phyloP scores from a whole-genome alignment of 164 flowering plant genomes.

The Sextonia rubra region DNA sequence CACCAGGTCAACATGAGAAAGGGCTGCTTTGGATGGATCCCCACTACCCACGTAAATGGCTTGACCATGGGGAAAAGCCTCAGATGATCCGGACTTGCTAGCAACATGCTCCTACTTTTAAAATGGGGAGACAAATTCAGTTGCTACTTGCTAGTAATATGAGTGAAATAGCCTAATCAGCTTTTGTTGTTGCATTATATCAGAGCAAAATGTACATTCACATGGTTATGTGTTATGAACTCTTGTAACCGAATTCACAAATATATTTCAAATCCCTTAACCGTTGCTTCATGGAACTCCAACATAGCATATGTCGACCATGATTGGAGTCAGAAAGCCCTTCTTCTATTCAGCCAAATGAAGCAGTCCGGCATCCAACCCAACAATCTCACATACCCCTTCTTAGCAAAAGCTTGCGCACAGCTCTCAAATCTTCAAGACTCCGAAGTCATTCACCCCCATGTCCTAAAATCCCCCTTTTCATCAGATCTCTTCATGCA shows the following conservation, averaged over 20 bases:
- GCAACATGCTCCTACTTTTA: too few species aligned
- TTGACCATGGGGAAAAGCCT: too few species aligned
- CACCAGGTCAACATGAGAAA: too few species aligned
- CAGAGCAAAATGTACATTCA: too few species aligned
- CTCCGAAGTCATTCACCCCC: conserved; percentile 46
- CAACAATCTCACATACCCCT: conserved; percentile 53
- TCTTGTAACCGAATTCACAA: conserved; percentile 14
- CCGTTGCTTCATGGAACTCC: conserved; percentile 39
- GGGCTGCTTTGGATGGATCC: too few species aligned
- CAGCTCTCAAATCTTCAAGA: conserved; percentile 27
- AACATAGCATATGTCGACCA: conserved; percentile 33
- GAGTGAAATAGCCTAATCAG: too few species aligned
- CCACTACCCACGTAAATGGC: too few species aligned
- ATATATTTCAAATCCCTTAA: conserved; percentile 22
- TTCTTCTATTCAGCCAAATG: conserved; percentile 48
- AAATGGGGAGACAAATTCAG: too few species aligned
- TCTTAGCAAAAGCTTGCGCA: conserved; percentile 56
- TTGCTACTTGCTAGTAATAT: too few species aligned
- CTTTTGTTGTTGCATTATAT: too few species aligned
- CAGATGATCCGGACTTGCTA: too few species aligned
- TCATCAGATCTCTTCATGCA: conserved; percentile 39
- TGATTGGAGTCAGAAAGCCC: conserved; percentile 27
- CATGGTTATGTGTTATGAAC: neutral
- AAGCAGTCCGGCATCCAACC: conserved; percentile 37
- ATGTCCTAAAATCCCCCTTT: conserved; percentile 45